These are phyloP conservation scores for Populus hybrid DNA, from an alignment of 441 rosid species.

Conservation along the genomic window DNA sequence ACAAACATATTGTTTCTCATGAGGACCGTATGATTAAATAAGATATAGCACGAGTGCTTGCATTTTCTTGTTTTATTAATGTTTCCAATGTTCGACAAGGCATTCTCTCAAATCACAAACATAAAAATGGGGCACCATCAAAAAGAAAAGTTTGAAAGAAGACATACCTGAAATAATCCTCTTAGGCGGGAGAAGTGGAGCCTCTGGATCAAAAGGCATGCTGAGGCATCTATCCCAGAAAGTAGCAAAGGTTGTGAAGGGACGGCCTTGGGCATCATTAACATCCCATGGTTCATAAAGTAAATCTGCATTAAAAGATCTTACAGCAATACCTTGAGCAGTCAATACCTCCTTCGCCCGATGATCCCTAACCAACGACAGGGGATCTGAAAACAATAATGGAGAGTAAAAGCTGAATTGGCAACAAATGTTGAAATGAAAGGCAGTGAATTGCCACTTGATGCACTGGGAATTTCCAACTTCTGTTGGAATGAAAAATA, in stretches of 20 bases:
- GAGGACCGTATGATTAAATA: not conserved
- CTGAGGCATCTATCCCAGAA: conserved; percentile 96
- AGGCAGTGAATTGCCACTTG: not conserved
- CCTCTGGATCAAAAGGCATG: conserved; percentile 95
- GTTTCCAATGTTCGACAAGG: not conserved
- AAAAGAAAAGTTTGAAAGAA: not conserved
- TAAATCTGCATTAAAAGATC: conserved; percentile 88
- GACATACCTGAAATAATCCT: conserved; percentile 79
- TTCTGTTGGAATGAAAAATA: not conserved
- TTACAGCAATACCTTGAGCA: conserved; percentile 66
- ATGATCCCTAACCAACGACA: conserved; percentile 92
- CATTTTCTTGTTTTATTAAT: not conserved
- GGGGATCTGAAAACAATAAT: conserved; percentile 67
- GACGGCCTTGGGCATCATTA: conserved; percentile 66
- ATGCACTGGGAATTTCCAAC: conserved; percentile 9
- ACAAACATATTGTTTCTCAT: not conserved
- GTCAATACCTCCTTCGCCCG: conserved; percentile 74
- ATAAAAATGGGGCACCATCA: not conserved
- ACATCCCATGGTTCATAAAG: conserved; percentile 99
- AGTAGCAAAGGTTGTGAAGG: conserved; percentile 73
- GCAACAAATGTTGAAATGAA: conserved; percentile 9
- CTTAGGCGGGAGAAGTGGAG: conserved; percentile 97
- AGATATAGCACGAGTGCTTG: not conserved
- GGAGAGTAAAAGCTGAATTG: not conserved
- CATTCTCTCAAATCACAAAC: not conserved